Base-by-base conservation (phyloP, 2,329 filamentous ascomycete species). In the Claviceps pazoutovae region DNA sequence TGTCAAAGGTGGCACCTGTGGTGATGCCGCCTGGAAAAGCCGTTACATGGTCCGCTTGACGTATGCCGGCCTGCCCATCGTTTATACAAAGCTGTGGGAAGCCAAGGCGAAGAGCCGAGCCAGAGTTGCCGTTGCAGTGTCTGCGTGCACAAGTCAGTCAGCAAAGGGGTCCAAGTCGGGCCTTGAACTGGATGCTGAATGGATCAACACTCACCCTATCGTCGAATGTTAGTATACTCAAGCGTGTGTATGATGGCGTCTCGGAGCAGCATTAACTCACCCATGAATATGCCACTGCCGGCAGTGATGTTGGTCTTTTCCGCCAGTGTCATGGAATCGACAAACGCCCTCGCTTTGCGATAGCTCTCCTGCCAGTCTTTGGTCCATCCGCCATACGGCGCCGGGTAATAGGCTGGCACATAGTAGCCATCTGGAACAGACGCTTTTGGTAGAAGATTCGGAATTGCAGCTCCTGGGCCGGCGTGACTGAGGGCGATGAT, bases 11-110 rank as follows among this genome's bases (percentile, higher is more conserved):
- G 2, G 84, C 84, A 17, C 83, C 86, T 1, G 77, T 78, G 0
- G 83, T 88, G 58, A 91, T 86, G n/a, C 86, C 86, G 8, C 85
- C 76, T 0, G 87, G 86, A 58, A 91, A 93, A 0, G 80, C 84
- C 0, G 85, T 89, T 50, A 83, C 80, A 54, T 86, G 80, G 56
- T 89, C 84, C 1, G 84, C 80, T n/a, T 79, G 78, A 30, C 84
- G 78, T 14, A 93, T 72, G 2, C 87, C 86, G 37, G 84, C 71
- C 1, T 84, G 83, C 0, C 79, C 80, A 62, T 90, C 86, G 56
- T 87, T 82, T 3, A 87, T 70, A 60, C 83, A 87, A 5, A 89
- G 72, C 57, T 82, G 79, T 1, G 84, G 83, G 55, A 91, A 83
- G 1, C 84, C 84, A 16, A 90, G 74, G 6, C 86, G 77, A 16